Conservation (phyloP, 1,284 basidiomycete species). For the Calocybe gambosa region DNA sequence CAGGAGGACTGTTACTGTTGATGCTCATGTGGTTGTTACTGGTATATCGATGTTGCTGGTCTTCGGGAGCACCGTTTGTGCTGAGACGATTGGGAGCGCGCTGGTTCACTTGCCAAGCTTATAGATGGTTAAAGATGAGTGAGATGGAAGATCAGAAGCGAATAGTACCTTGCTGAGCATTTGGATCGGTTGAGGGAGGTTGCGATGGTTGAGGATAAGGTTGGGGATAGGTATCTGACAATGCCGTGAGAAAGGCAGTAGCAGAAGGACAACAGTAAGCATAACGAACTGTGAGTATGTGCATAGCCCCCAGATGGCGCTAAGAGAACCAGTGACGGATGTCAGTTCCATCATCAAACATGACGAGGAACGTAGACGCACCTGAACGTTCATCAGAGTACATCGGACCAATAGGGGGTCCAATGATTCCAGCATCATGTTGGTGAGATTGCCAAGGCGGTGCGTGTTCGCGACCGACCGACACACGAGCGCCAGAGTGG, state of each 20-base stretch:
- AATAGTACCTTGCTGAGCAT: slow-evolving; percentile 11
- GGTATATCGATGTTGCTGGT: slow-evolving; percentile 4
- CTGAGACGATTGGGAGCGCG: slow-evolving; percentile 51
- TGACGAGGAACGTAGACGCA: slow-evolving; percentile 13
- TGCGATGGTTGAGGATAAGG: slow-evolving; percentile 14
- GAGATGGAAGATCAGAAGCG: not conserved
- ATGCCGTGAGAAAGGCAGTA: not conserved
- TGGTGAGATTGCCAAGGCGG: slow-evolving; percentile 8
- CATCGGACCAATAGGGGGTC: slow-evolving; percentile 20
- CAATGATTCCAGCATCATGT: slow-evolving; percentile 18
- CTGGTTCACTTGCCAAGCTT: slow-evolving; percentile 43
- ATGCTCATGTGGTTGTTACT: not conserved
- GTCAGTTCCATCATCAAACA: slow-evolving; percentile 9
- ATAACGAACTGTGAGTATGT: slow-evolving; percentile 21
- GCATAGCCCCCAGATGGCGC: slow-evolving; percentile 29
- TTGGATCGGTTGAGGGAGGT: slow-evolving; percentile 6
- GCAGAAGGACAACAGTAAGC: slow-evolving; percentile 1
- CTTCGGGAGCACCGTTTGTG: slow-evolving; percentile 36
- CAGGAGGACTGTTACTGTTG: not conserved
- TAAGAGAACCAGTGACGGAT: slow-evolving; percentile 11
- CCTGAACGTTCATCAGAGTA: slow-evolving; percentile 31
- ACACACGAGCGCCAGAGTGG: slow-evolving; percentile 14
- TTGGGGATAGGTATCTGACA: slow-evolving; percentile 17
- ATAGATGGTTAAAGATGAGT: slow-evolving; percentile 1
- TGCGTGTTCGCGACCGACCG: not conserved